Evolutionary conservation across 768 basidiomycete genomes (phyloP).

Genomic region (Tylopilus balloui): DNA sequence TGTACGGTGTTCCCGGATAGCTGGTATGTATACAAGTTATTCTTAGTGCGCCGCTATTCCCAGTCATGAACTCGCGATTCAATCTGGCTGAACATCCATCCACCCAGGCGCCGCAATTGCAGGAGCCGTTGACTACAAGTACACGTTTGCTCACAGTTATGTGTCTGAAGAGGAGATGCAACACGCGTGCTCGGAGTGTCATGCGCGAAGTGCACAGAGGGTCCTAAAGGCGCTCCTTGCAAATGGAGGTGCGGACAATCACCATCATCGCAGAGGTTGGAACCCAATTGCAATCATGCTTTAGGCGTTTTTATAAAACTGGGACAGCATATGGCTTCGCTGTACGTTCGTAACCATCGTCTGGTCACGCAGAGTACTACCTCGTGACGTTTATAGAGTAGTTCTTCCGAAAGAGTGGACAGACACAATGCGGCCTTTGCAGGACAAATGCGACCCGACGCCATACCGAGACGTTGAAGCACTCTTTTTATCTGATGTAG

Average conservation of each 20-base stretch:
- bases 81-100: constrained; percentile 3
- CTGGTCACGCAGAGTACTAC: constrained; percentile 18
- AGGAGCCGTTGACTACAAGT: constrained; percentile 69
- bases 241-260: constrained; percentile 65
- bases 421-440: constrained; percentile 54
- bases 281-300: background rate
- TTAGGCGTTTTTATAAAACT: constrained; percentile 81
- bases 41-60: constrained; percentile 22
- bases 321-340: constrained; percentile 83
- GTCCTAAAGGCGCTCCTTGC: constrained; percentile 79
- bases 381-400: constrained; percentile 29
- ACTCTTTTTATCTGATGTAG: constrained; percentile 79
- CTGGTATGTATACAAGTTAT: constrained; percentile 40
- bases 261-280: background rate
- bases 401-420: constrained; percentile 67
- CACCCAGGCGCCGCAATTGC: constrained; percentile 53
- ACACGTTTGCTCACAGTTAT: constrained; percentile 54
- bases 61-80: constrained; percentile 23
- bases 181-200: constrained; percentile 69
- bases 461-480: constrained; percentile 69
- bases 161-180: constrained; percentile 45
- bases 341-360: constrained; percentile 34
- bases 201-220: constrained; percentile 74
- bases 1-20: constrained; percentile 77
- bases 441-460: constrained; percentile 93